Evolutionary conservation across 106 monocot species (phyloP).

Genomic region (Acorus gramineus): DNA sequence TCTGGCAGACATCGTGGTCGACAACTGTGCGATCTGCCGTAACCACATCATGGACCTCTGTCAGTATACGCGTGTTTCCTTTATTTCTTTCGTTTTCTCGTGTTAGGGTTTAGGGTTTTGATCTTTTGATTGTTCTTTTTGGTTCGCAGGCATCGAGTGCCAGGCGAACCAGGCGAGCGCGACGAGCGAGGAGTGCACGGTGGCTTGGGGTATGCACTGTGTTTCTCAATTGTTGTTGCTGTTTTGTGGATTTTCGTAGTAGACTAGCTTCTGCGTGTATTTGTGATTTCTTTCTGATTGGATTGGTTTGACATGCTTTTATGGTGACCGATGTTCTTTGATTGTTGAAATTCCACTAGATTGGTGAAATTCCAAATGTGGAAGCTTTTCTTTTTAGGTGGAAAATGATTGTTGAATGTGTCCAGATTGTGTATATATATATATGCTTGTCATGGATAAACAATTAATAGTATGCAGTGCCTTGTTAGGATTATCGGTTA

Average conservation of each 20-base stretch:
- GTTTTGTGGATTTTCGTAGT: not conserved
- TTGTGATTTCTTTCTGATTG: too few species aligned
- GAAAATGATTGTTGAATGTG: too few species aligned
- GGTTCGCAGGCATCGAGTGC: conserved; percentile 65
- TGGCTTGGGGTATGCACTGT: conserved; percentile 68
- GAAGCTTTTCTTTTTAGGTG: too few species aligned
- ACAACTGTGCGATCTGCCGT: conserved; percentile 84
- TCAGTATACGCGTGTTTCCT: conserved; percentile 13
- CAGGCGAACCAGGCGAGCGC: conserved; percentile 82
- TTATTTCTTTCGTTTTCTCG: not conserved
- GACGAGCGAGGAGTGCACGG: conserved; percentile 87
- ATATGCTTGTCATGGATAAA: too few species aligned
- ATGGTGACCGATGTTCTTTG: too few species aligned
- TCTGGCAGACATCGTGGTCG: conserved; percentile 47
- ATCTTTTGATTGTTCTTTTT: not conserved
- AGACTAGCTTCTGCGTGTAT: not conserved
- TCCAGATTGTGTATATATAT: too few species aligned
- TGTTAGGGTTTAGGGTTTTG: conserved; percentile 7
- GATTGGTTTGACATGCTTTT: too few species aligned
- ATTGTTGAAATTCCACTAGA: too few species aligned
- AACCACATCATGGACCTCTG: conserved; percentile 98
- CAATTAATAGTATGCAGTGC: too few species aligned
- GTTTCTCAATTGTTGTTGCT: not conserved
- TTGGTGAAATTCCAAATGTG: too few species aligned
- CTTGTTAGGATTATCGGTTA: too few species aligned